Base-by-base conservation (phyloP, 371 early-diverging fungal genomes). In the Mucor plumbeus region DNA sequence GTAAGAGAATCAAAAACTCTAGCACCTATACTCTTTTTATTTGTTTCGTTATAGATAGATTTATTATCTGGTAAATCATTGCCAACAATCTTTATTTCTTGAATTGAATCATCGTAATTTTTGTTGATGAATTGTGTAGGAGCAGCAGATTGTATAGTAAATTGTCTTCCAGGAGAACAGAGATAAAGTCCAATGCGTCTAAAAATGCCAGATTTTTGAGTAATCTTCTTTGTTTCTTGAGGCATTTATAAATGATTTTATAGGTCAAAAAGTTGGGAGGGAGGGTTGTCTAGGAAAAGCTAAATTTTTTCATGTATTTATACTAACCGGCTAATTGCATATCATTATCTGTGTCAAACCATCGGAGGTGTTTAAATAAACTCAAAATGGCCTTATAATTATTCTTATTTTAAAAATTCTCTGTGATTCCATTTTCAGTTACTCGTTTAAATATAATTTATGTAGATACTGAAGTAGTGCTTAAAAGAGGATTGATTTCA, bases 81-180 rank as follows among this genome's bases (percentile, higher is more conserved):
- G 11, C 59, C 61, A 26, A 58, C 39, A 31, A 53, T 53, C 4
- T 31, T 31, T 14, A 53, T 31, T 14, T 53, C 53, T 26, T 53
- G 53, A 14, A 58, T 56, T 21, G n/a, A 8, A 57, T 21, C 11
- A 13, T 26, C 7, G 13, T 9, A 13, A 7, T 59, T 41, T n/a
- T 66, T 53, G 2, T 31, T 36, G 1, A 70, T 31, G 17, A 61
- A 59, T 58, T 67, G 67, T 5, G 71, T 57, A 11, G 67, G 71
- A 8, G 71, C 71, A 35, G 71, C 58, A 35, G 48, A 70, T n/a
- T 67, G 48, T 1, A 70, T 58, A 19, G 19, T 41, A 8, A 17
- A 31, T 26, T 70, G 71, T 59, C 59, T 44, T 58, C 71, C 71
- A 36, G 71, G 71, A 34, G 71, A 61, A 11, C 61, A 55, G 14